A percentile compares a stretch with the other conserved stretches of the same genome.
Conservation (phyloP, 768 basidiomycete genomes). For the Lactifluus piperatus region DNA sequence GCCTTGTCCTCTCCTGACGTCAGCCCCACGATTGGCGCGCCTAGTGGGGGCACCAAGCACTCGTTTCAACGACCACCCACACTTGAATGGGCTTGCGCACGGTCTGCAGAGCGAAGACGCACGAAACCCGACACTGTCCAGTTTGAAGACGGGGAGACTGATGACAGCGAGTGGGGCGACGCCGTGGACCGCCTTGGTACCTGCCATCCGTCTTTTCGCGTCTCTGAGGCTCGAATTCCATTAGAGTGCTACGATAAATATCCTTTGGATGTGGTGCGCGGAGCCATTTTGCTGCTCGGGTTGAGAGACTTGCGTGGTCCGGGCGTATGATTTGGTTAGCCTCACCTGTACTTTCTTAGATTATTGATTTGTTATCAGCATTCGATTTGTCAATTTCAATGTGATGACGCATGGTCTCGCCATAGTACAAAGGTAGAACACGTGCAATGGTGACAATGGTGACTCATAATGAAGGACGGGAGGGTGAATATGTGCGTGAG, state of each 20-base stretch:
- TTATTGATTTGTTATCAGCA: conserved; percentile 14
- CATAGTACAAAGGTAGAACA: conserved; percentile 21
- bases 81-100: conserved; percentile 40
- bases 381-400: conserved; percentile 12
- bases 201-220: not conserved
- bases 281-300: conserved; percentile 26
- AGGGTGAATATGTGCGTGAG: not conserved
- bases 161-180: conserved; percentile 10
- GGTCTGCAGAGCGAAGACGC: conserved; percentile 31
- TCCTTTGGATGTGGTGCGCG: conserved; percentile 25
- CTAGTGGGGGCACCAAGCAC: conserved; percentile 10
- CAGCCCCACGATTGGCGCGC: conserved; percentile 8
- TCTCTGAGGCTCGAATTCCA: conserved; percentile 16
- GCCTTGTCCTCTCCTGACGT: conserved; percentile 15
- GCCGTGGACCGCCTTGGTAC: not conserved
- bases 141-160: conserved; percentile 19
- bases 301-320: not conserved
- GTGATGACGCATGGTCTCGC: conserved; percentile 8
- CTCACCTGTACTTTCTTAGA: not conserved
- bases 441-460: conserved; percentile 1
- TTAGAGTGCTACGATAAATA: conserved; percentile 21
- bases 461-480: conserved; percentile 5
- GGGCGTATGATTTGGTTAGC: not conserved
- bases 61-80: conserved; percentile 24
- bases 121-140: conserved; percentile 5